Base-by-base conservation (phyloP, 2,329 filamentous ascomycete genomes). In the Arthroderma uncinatum region DNA sequence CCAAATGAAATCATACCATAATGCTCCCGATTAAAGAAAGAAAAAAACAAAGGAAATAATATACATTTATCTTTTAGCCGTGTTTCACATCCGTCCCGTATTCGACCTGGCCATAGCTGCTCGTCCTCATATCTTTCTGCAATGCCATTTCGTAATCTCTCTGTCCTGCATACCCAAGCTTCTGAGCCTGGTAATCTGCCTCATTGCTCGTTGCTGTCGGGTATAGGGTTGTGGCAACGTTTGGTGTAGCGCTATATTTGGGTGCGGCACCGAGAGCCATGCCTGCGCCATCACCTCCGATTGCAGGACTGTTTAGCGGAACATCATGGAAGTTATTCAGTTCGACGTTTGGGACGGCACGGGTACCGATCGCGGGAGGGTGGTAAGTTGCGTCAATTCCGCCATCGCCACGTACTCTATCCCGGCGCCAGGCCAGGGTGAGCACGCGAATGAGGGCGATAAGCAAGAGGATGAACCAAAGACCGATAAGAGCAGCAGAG, bases 381-480 rank as follows among this genome's bases (percentile, higher is more conserved):
- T 58, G 65, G 14, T 60, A 61, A 8, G 48, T 53, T 16, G 62
- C 55, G 37, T 65, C 74, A 12, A 69, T 68, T 19, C 82, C 82
- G 33, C 82, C 82, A 65, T 86, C 83, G 8, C 74, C 81, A 9
- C 82, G 77, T 7, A 74, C 78, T 61, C 82, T 83, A 55, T 84
- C 82, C 1, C 79, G 78, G 28, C 75, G 74, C 56, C 76, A 74
- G 73, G 87, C 82, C 57, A 84, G 78, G 34, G 78, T 76, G 58
- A 84, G 70, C 28, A 85, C 84, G 59, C 89, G 82, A 52, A 82
- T 71, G 57, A 92, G 71, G 53, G 89, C 93, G 52, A 87, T 78
- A 36, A 96, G 76, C 3, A 89, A 81, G 58, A 95, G 79, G 60
- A 93, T 71, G 55, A 94, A 66, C 78, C 90, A 98, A 28, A 95